Percentiles rank a stretch among this genome's conserved stretches.
These are phyloP conservation scores for Coniophora puteana DNA, from an alignment of 1,284 basidiomycete genomes.

Conservation along the genomic window DNA sequence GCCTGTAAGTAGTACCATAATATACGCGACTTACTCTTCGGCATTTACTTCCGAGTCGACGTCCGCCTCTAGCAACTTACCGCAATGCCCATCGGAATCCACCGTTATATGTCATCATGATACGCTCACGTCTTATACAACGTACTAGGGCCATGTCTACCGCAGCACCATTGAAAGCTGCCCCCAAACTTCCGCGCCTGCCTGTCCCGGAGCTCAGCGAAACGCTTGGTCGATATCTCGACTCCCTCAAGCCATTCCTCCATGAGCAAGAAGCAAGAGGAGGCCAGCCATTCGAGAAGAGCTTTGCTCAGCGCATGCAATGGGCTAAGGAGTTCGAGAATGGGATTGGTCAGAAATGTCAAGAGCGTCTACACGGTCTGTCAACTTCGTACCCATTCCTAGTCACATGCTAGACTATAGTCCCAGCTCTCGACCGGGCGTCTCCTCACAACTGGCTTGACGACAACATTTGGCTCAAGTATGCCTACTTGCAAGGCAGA, in stretches of 20 bases:
- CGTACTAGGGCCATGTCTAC: not conserved
- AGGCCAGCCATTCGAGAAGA: slow-evolving; percentile 49
- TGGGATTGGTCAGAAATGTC: slow-evolving; percentile 70
- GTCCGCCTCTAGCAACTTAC: no score
- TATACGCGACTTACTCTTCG: no score
- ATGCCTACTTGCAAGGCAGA: slow-evolving; percentile 90
- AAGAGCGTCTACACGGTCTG: slow-evolving; percentile 79
- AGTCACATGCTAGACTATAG: not conserved
- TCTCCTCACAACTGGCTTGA: slow-evolving; percentile 95
- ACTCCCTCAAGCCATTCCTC: slow-evolving; percentile 78
- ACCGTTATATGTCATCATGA: no score
- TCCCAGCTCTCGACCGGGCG: slow-evolving; percentile 59
- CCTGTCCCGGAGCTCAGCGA: slow-evolving; percentile 81
- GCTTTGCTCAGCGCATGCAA: slow-evolving; percentile 57
- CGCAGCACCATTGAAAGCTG: not conserved
- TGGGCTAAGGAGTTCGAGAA: slow-evolving; percentile 73
- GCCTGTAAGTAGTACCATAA: no score
- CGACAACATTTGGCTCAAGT: slow-evolving; percentile 91
- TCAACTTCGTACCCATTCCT: slow-evolving; percentile 5
- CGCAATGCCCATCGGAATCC: no score
- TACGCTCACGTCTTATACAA: no score
- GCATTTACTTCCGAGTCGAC: no score
- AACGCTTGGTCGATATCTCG: slow-evolving; percentile 79
- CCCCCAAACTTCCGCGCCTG: slow-evolving; percentile 56
- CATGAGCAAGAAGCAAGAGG: slow-evolving; percentile 69